phyloP scores from a whole-genome alignment of 805 yeast genomes.

The Schwanniomyces vanrijiae region DNA sequence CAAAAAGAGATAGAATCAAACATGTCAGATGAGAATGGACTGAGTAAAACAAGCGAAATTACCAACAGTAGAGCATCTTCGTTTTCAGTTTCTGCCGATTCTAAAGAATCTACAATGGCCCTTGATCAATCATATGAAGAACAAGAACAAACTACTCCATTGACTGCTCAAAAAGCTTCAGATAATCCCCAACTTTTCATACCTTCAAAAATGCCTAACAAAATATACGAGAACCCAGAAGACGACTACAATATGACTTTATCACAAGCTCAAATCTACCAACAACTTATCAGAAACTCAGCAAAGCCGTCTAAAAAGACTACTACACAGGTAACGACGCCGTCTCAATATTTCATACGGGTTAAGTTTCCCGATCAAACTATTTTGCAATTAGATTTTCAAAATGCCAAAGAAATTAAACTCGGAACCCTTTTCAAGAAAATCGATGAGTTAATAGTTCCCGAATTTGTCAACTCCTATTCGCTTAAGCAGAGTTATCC shows the following conservation, averaged over 20 bases:
- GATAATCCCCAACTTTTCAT: slow-evolving; percentile 17
- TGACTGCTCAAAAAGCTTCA: not conserved
- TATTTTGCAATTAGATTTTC: slow-evolving; percentile 35
- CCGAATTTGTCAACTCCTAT: slow-evolving; percentile 28
- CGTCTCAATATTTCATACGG: slow-evolving; percentile 30
- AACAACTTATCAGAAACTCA: slow-evolving; percentile 30
- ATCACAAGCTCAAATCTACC: slow-evolving; percentile 38
- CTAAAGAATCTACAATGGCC: not conserved
- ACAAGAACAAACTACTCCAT: not conserved
- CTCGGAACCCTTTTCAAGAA: slow-evolving; percentile 38
- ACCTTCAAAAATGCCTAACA: slow-evolving; percentile 11
- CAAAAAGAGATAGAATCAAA: not conserved
- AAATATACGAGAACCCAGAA: slow-evolving; percentile 39
- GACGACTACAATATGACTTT: slow-evolving; percentile 41
- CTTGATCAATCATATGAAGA: not conserved
- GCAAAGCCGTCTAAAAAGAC: slow-evolving; percentile 15
- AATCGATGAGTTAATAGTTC: slow-evolving; percentile 32
- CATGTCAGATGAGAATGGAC: not conserved
- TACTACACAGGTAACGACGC: slow-evolving; percentile 9
- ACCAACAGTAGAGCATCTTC: not conserved
- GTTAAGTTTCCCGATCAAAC: slow-evolving; percentile 39
- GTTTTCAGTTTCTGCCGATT: not conserved
- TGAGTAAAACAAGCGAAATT: not conserved
- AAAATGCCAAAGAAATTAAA: slow-evolving; percentile 20
- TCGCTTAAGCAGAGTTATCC: slow-evolving; percentile 36